Evolutionary conservation across 306 rosid genomes (phyloP).

Genomic region (Spatholobus suberectus): DNA sequence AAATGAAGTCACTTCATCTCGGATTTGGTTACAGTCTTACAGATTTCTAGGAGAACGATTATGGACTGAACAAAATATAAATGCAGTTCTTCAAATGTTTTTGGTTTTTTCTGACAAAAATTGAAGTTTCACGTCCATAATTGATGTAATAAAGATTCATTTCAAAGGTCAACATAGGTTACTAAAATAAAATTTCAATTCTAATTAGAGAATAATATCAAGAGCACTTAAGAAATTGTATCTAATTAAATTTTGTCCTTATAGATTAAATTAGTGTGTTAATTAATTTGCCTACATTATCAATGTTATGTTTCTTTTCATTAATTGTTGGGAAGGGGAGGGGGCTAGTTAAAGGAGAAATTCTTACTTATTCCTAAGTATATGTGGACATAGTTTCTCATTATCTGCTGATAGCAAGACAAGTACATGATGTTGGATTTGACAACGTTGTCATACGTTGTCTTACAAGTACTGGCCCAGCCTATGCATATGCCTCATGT

Average conservation of each 20-base stretch:
- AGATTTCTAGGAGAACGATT: neutral
- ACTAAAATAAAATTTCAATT: too few relatives aligned
- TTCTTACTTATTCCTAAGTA: neutral
- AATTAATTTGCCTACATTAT: neutral
- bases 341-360: neutral
- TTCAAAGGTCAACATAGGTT: neutral
- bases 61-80: neutral
- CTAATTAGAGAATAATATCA: too few relatives aligned
- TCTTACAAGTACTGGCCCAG: slow-evolving; percentile 36
- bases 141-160: neutral
- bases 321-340: neutral
- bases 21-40: neutral
- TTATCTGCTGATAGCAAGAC: slow-evolving; percentile 29
- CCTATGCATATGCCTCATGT: neutral
- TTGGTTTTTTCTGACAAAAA: neutral
- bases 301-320: neutral
- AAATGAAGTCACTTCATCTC: slow-evolving; percentile 19
- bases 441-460: slow-evolving; percentile 31
- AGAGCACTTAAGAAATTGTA: too few relatives aligned
- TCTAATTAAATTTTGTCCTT: too few relatives aligned
- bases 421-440: slow-evolving; percentile 26
- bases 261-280: neutral
- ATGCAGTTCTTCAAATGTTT: neutral
- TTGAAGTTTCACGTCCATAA: neutral
- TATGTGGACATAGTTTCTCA: neutral